phyloP scores from a whole-genome alignment of 257 asterid genomes.

The Eustoma russellianum region DNA sequence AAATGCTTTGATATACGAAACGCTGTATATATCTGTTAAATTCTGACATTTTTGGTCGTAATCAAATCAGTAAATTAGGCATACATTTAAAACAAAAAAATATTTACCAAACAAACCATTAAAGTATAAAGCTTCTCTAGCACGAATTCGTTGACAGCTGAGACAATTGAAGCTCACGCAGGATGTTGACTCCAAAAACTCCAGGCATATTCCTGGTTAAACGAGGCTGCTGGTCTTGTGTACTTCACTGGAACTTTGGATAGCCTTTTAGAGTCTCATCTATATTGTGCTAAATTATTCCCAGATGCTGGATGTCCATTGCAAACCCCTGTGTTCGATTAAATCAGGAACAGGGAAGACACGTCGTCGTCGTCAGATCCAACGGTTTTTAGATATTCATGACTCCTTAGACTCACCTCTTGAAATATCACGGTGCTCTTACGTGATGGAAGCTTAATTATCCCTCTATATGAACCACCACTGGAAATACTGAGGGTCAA shows the following conservation, averaged over 20 bases:
- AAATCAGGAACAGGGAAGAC: slow-evolving; percentile 76
- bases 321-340: slow-evolving; percentile 44
- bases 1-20: too few relatives aligned
- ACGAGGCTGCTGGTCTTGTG: slow-evolving; percentile 63
- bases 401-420: slow-evolving; percentile 78
- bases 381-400: slow-evolving; percentile 60
- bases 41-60: too few relatives aligned
- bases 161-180: slow-evolving; percentile 17
- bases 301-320: slow-evolving; percentile 26
- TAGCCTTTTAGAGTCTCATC: slow-evolving; percentile 79
- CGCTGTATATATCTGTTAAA: too few relatives aligned
- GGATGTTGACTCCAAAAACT: slow-evolving; percentile 62
- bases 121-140: slow-evolving; percentile 12
- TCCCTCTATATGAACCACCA: slow-evolving; percentile 54
- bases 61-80: too few relatives aligned
- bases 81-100: too few relatives aligned
- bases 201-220: slow-evolving; percentile 47
- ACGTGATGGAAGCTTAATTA: slow-evolving; percentile 52
- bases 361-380: slow-evolving; percentile 75
- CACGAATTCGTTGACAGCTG: slow-evolving; percentile 12
- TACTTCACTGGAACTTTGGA: slow-evolving; percentile 76
- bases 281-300: slow-evolving; percentile 49
- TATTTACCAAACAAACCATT: too few relatives aligned
- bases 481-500: slow-evolving; percentile 31
- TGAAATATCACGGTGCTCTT: slow-evolving; percentile 54